These are phyloP conservation scores for Plasmopara muralis DNA, from an alignment of 352 stramenopile genomes.

Conservation along the genomic window DNA sequence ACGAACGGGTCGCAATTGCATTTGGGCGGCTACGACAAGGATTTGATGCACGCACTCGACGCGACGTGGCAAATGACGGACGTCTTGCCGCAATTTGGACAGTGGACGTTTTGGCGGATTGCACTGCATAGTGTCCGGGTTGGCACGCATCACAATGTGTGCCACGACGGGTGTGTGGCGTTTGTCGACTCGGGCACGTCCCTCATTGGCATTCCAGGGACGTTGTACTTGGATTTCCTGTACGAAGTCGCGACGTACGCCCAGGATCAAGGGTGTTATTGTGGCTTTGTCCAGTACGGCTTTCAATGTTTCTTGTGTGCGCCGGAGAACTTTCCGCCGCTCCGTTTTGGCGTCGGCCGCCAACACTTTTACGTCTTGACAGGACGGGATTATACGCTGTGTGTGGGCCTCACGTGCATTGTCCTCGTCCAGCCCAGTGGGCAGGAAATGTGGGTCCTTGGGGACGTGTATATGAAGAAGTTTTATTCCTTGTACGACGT, in stretches of 20 bases:
- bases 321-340: slow-evolving; percentile 49
- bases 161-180: slow-evolving; percentile 58
- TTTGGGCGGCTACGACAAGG: slow-evolving; percentile 57
- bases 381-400: slow-evolving; percentile 69
- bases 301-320: slow-evolving; percentile 80
- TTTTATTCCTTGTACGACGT: slow-evolving; percentile 93
- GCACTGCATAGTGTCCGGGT: slow-evolving; percentile 60
- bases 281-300: slow-evolving; percentile 68
- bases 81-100: slow-evolving; percentile 67
- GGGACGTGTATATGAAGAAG: slow-evolving; percentile 94
- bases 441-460: slow-evolving; percentile 94
- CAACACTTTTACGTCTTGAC: slow-evolving; percentile 63
- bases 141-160: slow-evolving; percentile 36
- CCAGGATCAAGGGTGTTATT: slow-evolving; percentile 65
- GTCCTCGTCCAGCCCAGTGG: slow-evolving; percentile 68
- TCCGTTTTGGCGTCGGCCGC: slow-evolving; percentile 56
- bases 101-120: slow-evolving; percentile 83
- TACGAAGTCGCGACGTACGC: slow-evolving; percentile 60
- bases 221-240: slow-evolving; percentile 65
- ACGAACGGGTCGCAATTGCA: slow-evolving; percentile 66
- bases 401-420: slow-evolving; percentile 71
- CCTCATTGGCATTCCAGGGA: slow-evolving; percentile 90
- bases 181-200: slow-evolving; percentile 98
- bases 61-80: slow-evolving; percentile 63
- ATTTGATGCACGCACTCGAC: slow-evolving; percentile 39